Percentiles rank a stretch among this genome's conserved stretches.
These are phyloP conservation scores for Globisporangium spiculum DNA, from an alignment of 352 stramenopile genomes.

Conservation along the genomic window DNA sequence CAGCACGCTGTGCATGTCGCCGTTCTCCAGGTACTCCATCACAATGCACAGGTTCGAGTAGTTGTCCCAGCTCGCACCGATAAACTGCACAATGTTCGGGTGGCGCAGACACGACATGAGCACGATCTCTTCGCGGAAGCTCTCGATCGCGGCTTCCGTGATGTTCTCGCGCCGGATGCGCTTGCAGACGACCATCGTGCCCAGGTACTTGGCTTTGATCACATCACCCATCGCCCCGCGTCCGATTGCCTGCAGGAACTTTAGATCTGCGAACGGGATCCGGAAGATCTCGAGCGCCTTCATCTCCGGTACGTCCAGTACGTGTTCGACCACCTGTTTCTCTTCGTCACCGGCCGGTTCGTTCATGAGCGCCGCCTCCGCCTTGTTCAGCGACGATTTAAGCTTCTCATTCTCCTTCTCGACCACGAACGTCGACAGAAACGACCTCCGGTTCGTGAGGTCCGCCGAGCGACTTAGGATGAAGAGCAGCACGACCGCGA, in stretches of 20 bases:
- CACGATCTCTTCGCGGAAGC: constrained; percentile 84
- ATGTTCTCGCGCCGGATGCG: constrained; percentile 85
- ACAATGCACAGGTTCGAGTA: constrained; percentile 87
- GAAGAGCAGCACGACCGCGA: constrained; percentile 67
- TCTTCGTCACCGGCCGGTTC: constrained; percentile 71
- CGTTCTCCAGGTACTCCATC: constrained; percentile 90
- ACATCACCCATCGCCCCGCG: constrained; percentile 82
- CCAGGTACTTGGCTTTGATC: constrained; percentile 87
- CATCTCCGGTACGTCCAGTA: constrained; percentile 71
- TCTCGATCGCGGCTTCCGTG: constrained; percentile 58
- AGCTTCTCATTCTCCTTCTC: constrained; percentile 86
- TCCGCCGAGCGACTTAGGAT: constrained; percentile 80
- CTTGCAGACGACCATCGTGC: constrained; percentile 87
- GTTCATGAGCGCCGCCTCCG: constrained; percentile 82
- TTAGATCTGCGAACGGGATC: constrained; percentile 84
- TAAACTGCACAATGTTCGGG: constrained; percentile 89
- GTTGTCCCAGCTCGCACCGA: constrained; percentile 87
- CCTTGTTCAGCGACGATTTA: constrained; percentile 71
- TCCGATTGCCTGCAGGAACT: constrained; percentile 76
- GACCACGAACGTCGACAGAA: constrained; percentile 78
- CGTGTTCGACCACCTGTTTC: constrained; percentile 60
- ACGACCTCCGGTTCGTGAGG: constrained; percentile 74
- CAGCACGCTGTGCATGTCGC: constrained; percentile 84
- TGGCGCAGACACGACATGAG: constrained; percentile 85
- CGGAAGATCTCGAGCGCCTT: constrained; percentile 73